A percentile compares a stretch with the other conserved stretches of the same genome.
Evolutionary conservation across 2,329 filamentous ascomycete genomes (phyloP).

Genomic region (Alternaria atra): DNA sequence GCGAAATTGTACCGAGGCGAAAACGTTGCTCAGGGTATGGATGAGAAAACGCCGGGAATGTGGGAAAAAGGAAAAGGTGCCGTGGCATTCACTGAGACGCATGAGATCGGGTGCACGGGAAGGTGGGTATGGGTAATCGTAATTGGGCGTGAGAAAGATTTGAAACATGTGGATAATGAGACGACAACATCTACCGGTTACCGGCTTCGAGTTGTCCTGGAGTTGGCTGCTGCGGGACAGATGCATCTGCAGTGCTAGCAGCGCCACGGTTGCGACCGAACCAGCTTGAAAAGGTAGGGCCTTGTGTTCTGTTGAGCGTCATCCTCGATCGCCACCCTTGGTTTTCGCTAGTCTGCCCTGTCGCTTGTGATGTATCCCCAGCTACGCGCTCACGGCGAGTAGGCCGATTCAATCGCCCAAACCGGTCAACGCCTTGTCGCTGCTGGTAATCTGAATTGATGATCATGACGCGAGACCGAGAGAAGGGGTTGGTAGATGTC

Average conservation of each 20-base stretch:
- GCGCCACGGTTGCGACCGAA: slow-evolving; percentile 39
- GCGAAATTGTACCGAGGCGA: background rate
- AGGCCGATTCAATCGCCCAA: slow-evolving; percentile 38
- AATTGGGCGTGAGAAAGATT: slow-evolving; percentile 10
- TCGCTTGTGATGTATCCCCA: slow-evolving; percentile 18
- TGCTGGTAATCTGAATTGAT: slow-evolving; percentile 26
- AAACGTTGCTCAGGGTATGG: background rate
- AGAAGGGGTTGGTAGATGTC: slow-evolving; percentile 44
- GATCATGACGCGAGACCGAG: slow-evolving; percentile 44
- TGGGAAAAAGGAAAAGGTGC: background rate
- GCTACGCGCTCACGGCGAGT: slow-evolving; percentile 34
- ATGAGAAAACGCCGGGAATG: background rate
- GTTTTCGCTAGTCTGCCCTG: slow-evolving; percentile 14
- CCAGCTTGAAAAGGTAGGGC: slow-evolving; percentile 36
- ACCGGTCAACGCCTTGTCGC: slow-evolving; percentile 24
- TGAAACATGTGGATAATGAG: background rate
- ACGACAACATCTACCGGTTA: slow-evolving; percentile 33
- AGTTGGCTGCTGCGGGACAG: slow-evolving; percentile 34
- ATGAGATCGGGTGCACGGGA: background rate
- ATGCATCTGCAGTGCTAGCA: slow-evolving; percentile 24
- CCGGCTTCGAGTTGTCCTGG: slow-evolving; percentile 51
- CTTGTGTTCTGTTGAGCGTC: slow-evolving; percentile 21
- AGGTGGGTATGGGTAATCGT: slow-evolving; percentile 10
- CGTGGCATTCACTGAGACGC: background rate
- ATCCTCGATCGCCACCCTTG: slow-evolving; percentile 40